phyloP scores from a whole-genome alignment of 2,329 filamentous ascomycete species.

The Xylaria arbuscula region DNA sequence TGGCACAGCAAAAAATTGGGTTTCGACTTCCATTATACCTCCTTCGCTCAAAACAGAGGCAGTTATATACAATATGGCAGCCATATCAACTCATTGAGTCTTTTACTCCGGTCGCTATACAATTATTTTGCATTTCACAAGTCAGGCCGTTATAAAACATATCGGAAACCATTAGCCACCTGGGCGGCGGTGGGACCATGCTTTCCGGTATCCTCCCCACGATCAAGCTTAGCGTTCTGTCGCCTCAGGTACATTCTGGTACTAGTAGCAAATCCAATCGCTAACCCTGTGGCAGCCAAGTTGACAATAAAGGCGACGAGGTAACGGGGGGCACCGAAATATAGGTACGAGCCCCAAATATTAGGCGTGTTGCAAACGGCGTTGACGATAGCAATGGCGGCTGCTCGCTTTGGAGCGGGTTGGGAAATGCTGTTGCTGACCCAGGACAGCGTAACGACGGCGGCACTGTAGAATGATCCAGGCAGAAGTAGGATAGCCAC shows the following conservation, averaged over 20 bases:
- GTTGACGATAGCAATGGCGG: constrained; percentile 48
- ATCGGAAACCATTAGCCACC: constrained; percentile 46
- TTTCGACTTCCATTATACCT: too few relatives aligned
- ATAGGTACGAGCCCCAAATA: constrained; percentile 47
- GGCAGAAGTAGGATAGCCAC: constrained; percentile 57
- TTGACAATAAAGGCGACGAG: constrained; percentile 47
- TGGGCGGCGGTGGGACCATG: constrained; percentile 47
- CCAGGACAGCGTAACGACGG: constrained; percentile 48
- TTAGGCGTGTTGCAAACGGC: constrained; percentile 48
- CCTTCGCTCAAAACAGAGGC: too few relatives aligned
- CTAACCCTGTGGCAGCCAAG: constrained; percentile 44
- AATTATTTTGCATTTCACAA: too few relatives aligned
- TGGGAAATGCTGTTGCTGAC: constrained; percentile 45
- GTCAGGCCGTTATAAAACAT: constrained; percentile 25
- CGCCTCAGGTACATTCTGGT: constrained; percentile 45
- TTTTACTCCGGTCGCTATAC: too few relatives aligned
- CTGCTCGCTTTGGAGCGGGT: constrained; percentile 42
- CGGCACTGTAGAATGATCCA: constrained; percentile 42
- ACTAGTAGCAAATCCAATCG: constrained; percentile 45
- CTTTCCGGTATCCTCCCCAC: constrained; percentile 45
- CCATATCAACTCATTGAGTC: too few relatives aligned
- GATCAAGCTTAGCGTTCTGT: constrained; percentile 47
- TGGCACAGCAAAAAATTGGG: too few relatives aligned
- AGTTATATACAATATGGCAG: too few relatives aligned
- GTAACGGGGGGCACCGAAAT: constrained; percentile 45